Evolutionary conservation across 768 basidiomycete genomes (phyloP).

Genomic region (Cystoderma amianthinum): DNA sequence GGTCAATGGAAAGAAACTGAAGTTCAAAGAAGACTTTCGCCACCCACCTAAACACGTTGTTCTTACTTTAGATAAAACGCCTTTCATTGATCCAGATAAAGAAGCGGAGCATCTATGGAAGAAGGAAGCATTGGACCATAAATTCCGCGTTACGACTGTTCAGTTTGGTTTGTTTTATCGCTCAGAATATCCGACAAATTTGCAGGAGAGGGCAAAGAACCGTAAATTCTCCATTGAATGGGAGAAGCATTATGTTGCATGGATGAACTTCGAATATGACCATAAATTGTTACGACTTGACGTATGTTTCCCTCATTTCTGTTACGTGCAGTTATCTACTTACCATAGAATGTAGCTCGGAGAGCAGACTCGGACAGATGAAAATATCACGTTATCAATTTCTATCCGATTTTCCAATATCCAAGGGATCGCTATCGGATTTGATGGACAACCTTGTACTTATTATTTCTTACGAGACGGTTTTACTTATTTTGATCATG

Average conservation of each 20-base stretch:
- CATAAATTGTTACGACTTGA: conserved; percentile 59
- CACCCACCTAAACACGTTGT: conserved; percentile 9
- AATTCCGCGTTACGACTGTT: conserved; percentile 49
- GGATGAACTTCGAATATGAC: conserved; percentile 59
- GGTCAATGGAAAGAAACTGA: conserved; percentile 30
- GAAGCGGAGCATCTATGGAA: conserved; percentile 42
- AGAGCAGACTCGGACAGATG: conserved; percentile 42
- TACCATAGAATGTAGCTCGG: conserved; percentile 40
- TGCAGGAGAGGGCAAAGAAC: conserved; percentile 16
- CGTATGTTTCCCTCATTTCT: conserved; percentile 26
- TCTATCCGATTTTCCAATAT: conserved; percentile 53
- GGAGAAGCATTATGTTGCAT: conserved; percentile 36
- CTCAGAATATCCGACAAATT: conserved; percentile 17
- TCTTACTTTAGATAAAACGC: conserved; percentile 43
- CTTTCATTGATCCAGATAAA: conserved; percentile 45
- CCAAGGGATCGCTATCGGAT: conserved; percentile 51
- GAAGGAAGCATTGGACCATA: conserved; percentile 32
- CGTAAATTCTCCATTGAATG: conserved; percentile 69
- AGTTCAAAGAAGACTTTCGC: conserved; percentile 14
- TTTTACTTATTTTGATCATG: too few species aligned
- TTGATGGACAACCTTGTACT: conserved; percentile 63
- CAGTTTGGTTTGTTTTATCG: conserved; percentile 64
- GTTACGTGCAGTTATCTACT: not conserved
- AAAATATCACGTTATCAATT: conserved; percentile 43
- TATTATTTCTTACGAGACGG: too few species aligned